Conservation (phyloP, 352 stramenopile species). For the Phytopythium mirpurense region DNA sequence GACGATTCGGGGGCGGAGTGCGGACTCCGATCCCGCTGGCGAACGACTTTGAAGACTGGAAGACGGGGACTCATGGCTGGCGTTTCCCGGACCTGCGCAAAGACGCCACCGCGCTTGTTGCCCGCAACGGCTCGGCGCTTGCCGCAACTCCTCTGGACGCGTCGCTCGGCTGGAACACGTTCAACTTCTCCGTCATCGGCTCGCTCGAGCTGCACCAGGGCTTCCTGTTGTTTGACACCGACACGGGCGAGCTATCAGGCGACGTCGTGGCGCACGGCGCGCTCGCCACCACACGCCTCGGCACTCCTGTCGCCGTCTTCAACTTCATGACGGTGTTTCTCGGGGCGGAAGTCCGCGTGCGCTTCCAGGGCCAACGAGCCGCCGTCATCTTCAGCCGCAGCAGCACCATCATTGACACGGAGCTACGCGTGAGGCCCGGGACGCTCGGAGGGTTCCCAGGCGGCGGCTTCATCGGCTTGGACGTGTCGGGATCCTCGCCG, state of each 20-base stretch:
- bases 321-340: slow-evolving; percentile 95
- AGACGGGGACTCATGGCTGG: slow-evolving; percentile 80
- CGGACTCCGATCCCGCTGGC: slow-evolving; percentile 72
- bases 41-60: slow-evolving; percentile 96
- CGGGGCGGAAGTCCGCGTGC: slow-evolving; percentile 69
- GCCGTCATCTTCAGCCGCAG: slow-evolving; percentile 89
- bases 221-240: slow-evolving; percentile 77
- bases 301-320: slow-evolving; percentile 92
- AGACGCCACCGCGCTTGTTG: slow-evolving; percentile 6
- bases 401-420: slow-evolving; percentile 90
- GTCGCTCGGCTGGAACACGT: slow-evolving; percentile 51
- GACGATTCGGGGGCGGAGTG: slow-evolving; percentile 78
- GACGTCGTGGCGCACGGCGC: slow-evolving; percentile 55
- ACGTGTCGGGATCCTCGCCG: slow-evolving; percentile 7
- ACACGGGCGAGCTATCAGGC: slow-evolving; percentile 40
- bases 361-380: slow-evolving; percentile 81
- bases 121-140: not conserved
- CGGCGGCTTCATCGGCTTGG: slow-evolving; percentile 77
- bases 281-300: slow-evolving; percentile 54
- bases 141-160: slow-evolving; percentile 9
- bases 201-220: slow-evolving; percentile 75
- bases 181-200: slow-evolving; percentile 57
- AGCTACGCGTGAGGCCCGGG: slow-evolving; percentile 65
- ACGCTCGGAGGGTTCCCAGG: slow-evolving; percentile 93
- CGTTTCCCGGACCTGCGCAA: slow-evolving; percentile 22